Evolutionary conservation across 306 rosid species (phyloP), one percentile per base, ranked within the genome.

Genomic region (Malus sylvestris): DNA sequence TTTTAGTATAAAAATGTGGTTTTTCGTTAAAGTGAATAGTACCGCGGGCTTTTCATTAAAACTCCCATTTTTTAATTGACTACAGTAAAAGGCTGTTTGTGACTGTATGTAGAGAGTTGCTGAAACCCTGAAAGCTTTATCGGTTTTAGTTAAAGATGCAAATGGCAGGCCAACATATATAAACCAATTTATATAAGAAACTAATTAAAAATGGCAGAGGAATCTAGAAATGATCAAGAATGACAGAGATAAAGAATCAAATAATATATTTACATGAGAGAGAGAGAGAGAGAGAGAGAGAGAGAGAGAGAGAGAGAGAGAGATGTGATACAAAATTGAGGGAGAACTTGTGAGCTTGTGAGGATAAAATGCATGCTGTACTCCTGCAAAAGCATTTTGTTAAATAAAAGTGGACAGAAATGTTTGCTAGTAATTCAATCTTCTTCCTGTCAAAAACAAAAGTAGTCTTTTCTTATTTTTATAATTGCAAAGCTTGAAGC

Each of bases 61-160:
- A n/a, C n/a, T n/a, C n/a, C 2, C 2, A 32, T 71, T 82, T 74
- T 76, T 52, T 38, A 76, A 78, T 78, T 79, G 40, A 70, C 55
- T 78, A 86, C 82, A 72, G 84, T 78, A 86, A 93, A 91, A 93
- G 98, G 93, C 88, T 91, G 91, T 87, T 84, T 86, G 86, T 15
- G 3, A 51, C 55, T 51, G 89, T 85, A 81, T 85, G 86, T 90
- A 78, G 84, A 90, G 84, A 79, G 81, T 83, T 46, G 83, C 81
- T 78, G 82, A 87, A 87, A 75, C 83, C 78, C 61, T 74, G 61
- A 74, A 74, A 78, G 60, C 94, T 93, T 93, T 90, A 91, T 91
- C 68, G 96, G 97, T 89, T 84, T 87, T 85, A 79, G 94, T 78
- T 90, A 90, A 90, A 91, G 96, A 82, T 44, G 85, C 71, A 85